Base-by-base conservation (phyloP, 164 flowering plant genomes). In the Annona squamosa region DNA sequence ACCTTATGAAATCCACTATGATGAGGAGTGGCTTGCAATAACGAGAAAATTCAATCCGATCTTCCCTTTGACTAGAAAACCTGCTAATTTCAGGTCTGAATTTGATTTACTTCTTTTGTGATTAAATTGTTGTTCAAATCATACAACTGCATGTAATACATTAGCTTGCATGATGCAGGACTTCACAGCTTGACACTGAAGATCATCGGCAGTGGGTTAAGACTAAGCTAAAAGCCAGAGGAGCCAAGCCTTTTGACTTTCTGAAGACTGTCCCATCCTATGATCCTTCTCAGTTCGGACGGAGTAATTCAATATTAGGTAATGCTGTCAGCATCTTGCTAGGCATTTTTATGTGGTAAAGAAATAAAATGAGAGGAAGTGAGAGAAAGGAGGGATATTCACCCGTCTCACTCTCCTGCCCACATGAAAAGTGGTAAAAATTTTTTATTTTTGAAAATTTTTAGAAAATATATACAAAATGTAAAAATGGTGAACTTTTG, bases 21-120 rank as follows among this genome's bases (percentile, higher is more conserved):
- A 95, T 81, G 99, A 95, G 84, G 97, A 95, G 75, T 95, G 99
- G 99, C 83, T 95, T 26, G 91, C 97, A 9, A 90, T 95, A 78
- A 91, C 98, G 46, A 75, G 84, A 80, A 85, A 79, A 68, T 86
- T 81, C 75, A 87, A 93, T 68, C 78, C 83, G 59, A 68, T 86
- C 75, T 82, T 93, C 74, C 98, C 97, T 65, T 73, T 85, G 61
- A 85, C 92, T 7, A 71, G 67, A 52, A 74, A 17, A 78, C 26
- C 70, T 72, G 71, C 66, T 82, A 85, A 75, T 78, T 87, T 88
- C 68, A 76, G 91, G 97, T 89, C 46, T 78, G 86, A 77, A 37
- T 74, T 43, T 66, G 26, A 9, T 72, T 71, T 42, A 3, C 71
- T 62, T 63, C 43, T 4, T 61, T 5, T n/a, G 45, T 13, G 44